Evolutionary conservation across 2,329 filamentous ascomycete genomes (phyloP).

Genomic region (Sporothrix dimorphospora): DNA sequence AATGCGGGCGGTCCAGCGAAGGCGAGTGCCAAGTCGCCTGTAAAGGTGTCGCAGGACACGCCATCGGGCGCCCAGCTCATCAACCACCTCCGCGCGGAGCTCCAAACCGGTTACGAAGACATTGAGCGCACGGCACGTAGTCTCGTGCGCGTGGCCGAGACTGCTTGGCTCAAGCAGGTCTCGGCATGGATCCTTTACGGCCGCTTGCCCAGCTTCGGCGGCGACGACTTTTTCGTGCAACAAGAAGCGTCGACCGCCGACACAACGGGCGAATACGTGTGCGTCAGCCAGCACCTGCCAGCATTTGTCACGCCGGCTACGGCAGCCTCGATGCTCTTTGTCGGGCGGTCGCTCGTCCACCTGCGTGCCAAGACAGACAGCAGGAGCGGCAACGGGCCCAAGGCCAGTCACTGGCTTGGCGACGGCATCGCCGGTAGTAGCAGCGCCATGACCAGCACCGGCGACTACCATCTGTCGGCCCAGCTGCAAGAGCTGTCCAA

Average conservation of each 20-base stretch:
- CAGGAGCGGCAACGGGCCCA: constrained; percentile 20
- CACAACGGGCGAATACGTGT: constrained; percentile 56
- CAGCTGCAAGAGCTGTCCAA: constrained; percentile 71
- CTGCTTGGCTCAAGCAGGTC: constrained; percentile 87
- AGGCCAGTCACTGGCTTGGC: constrained; percentile 29
- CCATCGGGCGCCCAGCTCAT: constrained; percentile 76
- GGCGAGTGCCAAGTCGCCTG: constrained; percentile 34
- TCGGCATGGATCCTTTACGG: constrained; percentile 92
- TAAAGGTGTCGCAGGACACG: constrained; percentile 26
- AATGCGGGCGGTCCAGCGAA: constrained; percentile 24
- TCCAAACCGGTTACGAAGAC: constrained; percentile 86
- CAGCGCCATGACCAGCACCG: constrained; percentile 45
- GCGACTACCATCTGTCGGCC: constrained; percentile 53
- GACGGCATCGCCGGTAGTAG: constrained; percentile 45
- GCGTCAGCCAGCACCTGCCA: constrained; percentile 67
- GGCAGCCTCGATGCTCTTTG: constrained; percentile 83
- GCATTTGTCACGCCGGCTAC: constrained; percentile 76
- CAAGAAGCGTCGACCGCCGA: constrained; percentile 45
- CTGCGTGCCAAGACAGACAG: constrained; percentile 49
- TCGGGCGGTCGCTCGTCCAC: constrained; percentile 86
- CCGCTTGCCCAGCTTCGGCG: constrained; percentile 74
- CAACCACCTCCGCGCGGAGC: constrained; percentile 71
- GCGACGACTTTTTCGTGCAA: constrained; percentile 84
- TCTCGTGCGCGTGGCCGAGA: constrained; percentile 78
- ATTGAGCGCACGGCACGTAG: constrained; percentile 76